Conservation (phyloP, 176 grass and related monocot species). For the Raddia distichophylla region DNA sequence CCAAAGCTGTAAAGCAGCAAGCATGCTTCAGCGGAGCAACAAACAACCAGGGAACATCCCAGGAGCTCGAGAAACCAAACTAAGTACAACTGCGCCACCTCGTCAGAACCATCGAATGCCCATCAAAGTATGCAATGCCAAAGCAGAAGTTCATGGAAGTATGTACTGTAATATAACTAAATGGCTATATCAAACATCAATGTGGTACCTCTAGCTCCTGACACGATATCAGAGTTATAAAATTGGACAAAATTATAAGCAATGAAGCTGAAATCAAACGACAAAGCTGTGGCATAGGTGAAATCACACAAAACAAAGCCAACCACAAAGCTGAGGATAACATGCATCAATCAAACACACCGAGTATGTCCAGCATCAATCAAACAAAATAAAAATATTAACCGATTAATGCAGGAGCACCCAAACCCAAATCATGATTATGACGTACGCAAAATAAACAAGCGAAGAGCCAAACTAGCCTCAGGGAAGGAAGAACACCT, state of each 20-base stretch:
- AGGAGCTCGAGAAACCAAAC: constrained; percentile 32
- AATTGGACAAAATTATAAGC: constrained; percentile 12
- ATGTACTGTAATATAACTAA: not conserved
- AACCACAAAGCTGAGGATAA: not conserved
- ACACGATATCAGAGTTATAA: not conserved
- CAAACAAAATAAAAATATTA: not conserved
- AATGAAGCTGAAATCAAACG: constrained; percentile 4
- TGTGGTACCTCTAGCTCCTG: constrained; percentile 6
- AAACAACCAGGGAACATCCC: constrained; percentile 25
- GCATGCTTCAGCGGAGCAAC: constrained; percentile 22
- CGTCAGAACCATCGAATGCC: constrained; percentile 9
- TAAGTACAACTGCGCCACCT: not conserved
- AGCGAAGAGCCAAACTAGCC: not conserved
- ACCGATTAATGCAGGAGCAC: constrained; percentile 15
- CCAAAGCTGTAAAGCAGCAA: constrained; percentile 16
- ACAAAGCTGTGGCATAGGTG: not conserved
- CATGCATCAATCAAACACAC: not conserved
- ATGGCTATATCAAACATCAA: not conserved
- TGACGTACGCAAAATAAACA: not conserved
- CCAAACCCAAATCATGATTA: not conserved
- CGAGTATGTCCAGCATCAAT: constrained; percentile 6
- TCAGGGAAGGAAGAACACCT: constrained; percentile 45
- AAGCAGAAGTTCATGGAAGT: constrained; percentile 23
- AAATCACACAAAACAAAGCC: not conserved
- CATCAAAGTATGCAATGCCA: not conserved